Base-by-base conservation (phyloP, 805 yeast species). In the Komagataella pastoris region DNA sequence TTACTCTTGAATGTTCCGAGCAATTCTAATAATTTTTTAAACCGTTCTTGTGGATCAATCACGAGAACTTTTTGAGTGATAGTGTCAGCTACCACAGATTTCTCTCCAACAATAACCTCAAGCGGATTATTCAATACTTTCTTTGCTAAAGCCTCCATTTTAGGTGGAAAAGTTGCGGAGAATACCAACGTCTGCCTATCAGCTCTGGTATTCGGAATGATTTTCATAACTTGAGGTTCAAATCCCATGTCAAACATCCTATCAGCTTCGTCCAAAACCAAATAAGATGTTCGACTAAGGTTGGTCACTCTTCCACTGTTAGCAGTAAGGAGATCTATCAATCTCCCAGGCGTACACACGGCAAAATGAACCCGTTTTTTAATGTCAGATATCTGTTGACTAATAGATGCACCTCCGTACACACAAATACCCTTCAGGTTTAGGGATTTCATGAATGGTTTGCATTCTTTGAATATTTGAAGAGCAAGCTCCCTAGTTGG, bases 201-300 rank as follows among this genome's bases (percentile, higher is more conserved):
- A 0, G 93, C 93, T 49, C 97, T 72, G 2, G 88, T 74, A 44
- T 85, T 84, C 14, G 77, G 72, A 61, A 89, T 72, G 19, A 93
- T 83, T 59, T 88, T 87, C 57, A 77, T 80, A 3, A 93, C 88
- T 62, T 93, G 99, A 0, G 99, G 98, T 59, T 88, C 98, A 67
- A 93, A 93, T 1, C 99, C 99, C 76, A 93, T 71, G 64, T 93
- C 99, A 68, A 91, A 91, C 85, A 93, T 82, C 56, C 99, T 69
- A 65, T 93, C 99, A 1, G 98, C 97, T 62, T 93, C 99, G 63
- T 93, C 99, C 54, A 93, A 69, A 0, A 90, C 95, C n/a, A 88
- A 73, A 64, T 83, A 88, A 0, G 96, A 82, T 5, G 85, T 80
- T 47, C 90, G 69, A 24, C 71, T 68, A 6, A 93, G 70, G 54